phyloP scores from a whole-genome alignment of 108 stramenopile species.

The Nitzschia sp. region DNA sequence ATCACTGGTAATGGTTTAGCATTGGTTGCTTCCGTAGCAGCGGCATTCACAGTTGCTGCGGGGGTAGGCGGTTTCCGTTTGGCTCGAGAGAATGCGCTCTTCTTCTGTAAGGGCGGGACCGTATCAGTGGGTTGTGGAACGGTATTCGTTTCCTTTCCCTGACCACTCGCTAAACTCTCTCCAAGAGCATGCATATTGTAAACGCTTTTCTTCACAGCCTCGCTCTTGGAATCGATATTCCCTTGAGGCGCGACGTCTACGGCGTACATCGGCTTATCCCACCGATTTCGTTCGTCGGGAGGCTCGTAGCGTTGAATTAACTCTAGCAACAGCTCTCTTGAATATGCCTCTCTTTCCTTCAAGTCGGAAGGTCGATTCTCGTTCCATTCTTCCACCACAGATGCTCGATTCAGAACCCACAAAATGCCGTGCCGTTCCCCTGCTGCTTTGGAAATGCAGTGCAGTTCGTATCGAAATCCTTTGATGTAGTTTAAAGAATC shows the following conservation, averaged over 20 bases:
- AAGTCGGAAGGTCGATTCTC: neutral
- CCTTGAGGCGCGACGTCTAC: conserved; percentile 51
- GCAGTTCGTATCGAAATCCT: conserved; percentile 88
- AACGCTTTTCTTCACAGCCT: conserved; percentile 44
- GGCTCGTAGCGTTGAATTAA: conserved; percentile 85
- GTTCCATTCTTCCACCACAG: conserved; percentile 60
- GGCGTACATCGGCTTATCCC: conserved; percentile 84
- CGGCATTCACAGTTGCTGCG: neutral
- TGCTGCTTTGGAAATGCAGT: conserved; percentile 84
- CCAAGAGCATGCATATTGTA: conserved; percentile 69
- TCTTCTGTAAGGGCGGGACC: neutral
- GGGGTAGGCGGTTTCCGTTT: conserved; percentile 11
- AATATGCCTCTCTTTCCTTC: conserved; percentile 30
- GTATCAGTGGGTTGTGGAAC: conserved; percentile 5
- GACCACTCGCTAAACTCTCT: conserved; percentile 22
- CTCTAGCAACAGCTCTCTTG: conserved; percentile 56
- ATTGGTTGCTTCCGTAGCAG: neutral
- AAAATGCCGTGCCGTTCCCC: conserved; percentile 77
- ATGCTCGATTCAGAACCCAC: conserved; percentile 65
- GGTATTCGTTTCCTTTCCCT: neutral
- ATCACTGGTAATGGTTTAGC: neutral
- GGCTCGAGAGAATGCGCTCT: conserved; percentile 22
- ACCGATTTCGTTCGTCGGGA: conserved; percentile 84
- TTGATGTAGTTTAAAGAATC: conserved; percentile 93
- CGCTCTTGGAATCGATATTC: conserved; percentile 20